These are phyloP conservation scores for Botrytis deweyae DNA, from an alignment of 2,329 filamentous ascomycete species.

Conservation along the genomic window DNA sequence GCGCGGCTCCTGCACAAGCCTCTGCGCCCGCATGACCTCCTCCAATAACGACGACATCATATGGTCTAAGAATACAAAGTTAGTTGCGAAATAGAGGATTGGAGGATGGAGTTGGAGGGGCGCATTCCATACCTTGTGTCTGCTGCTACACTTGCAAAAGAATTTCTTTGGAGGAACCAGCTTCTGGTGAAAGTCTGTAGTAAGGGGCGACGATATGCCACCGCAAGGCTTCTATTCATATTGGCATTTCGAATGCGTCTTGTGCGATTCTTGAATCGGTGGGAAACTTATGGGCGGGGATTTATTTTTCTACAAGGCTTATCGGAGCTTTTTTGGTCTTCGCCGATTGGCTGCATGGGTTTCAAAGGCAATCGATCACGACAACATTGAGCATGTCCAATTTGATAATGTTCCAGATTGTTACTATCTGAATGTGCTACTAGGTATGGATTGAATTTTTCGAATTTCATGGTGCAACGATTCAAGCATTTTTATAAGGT, in stretches of 20 bases:
- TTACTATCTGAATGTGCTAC: background rate
- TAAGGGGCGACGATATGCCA: constrained; percentile 22
- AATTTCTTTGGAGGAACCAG: constrained; percentile 18
- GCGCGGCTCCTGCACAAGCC: constrained; percentile 85
- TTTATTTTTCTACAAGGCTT: constrained; percentile 6
- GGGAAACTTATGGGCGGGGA: background rate
- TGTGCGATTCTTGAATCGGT: background rate
- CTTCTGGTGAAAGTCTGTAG: background rate
- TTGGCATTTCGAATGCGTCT: constrained; percentile 29
- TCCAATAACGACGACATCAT: constrained; percentile 93
- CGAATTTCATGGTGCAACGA: background rate
- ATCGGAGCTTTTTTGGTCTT: constrained; percentile 14
- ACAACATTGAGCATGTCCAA: background rate
- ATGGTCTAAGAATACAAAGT: constrained; percentile 41
- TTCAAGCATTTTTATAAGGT: background rate
- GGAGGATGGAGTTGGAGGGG: background rate
- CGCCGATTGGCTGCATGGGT: constrained; percentile 1
- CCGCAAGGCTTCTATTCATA: constrained; percentile 30
- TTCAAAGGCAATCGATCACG: background rate
- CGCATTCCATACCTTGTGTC: constrained; percentile 17
- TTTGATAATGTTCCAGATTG: background rate
- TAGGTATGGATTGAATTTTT: background rate
- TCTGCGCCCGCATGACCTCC: constrained; percentile 95
- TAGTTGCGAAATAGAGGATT: background rate
- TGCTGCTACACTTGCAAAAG: constrained; percentile 19